Base-by-base conservation (phyloP, 257 asterid species). In the Solanum paucissectum region DNA sequence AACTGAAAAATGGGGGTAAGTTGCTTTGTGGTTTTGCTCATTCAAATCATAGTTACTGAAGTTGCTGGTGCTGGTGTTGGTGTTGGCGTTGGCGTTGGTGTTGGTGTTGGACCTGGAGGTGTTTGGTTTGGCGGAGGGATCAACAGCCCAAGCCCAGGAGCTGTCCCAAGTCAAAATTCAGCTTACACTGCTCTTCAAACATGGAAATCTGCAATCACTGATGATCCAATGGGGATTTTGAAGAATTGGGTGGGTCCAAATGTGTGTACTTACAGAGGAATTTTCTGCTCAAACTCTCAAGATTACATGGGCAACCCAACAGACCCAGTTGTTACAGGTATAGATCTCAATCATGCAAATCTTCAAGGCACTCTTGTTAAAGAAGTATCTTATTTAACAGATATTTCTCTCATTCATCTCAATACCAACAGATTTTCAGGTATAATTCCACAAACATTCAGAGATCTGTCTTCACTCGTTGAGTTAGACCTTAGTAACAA, bases 401-500 rank as follows among this genome's bases (percentile, higher is more conserved):
- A 94, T 25, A 34, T 95, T 14, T 87, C 94, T 20, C 68, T 96
- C 12, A 91, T 96, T 71, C 99, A 96, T 83, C 93, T 95, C 88
- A 96, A 96, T 89, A 90, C 87, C 90, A 96, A 96, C 92, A 92
- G 96, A 32, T 96, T 96, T 88, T 55, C 79, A 27, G 99, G 99
- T 55, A 42, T 52, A 3, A 60, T 96, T 38, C 99, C 99, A 9
- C 86, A 87, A 6, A 75, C 95, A 2, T 92, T 94, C 87, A 77
- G 86, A 23, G 90, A 93, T 0, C 86, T 95, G 10, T 14, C 87
- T 0, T 92, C 93, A 3, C 88, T 97, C 0, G 44, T 95, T 13
- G 99, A 97, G 42, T 83, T 97, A 46, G 99, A 97, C 92, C 94
- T 97, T 83, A 97, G 99, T 87, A 97, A 97, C 92, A 97, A 95